Base-by-base conservation (phyloP, 495 filamentous ascomycete genomes). In the Chaetomium tenue region DNA sequence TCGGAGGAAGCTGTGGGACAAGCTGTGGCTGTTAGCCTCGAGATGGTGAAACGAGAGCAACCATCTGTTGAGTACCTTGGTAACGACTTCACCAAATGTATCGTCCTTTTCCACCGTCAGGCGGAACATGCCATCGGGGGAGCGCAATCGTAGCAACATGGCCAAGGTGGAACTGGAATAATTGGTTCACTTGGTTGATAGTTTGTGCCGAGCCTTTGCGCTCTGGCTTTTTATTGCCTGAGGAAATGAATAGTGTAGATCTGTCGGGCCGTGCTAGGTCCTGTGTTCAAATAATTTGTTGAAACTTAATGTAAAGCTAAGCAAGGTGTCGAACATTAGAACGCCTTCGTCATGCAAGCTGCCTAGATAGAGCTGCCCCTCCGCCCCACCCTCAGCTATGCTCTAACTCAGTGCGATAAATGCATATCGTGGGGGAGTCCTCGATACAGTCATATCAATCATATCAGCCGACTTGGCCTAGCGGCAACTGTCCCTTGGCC, bases 141-240 rank as follows among this genome's bases (percentile, higher is more conserved):
- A 83, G 62, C 85, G 82, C 65, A 91, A 82, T 72, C 89, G 79
- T 50, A 92, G 76, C 61, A 91, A 80, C 88, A 92, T 91, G 58
- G 37, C 5, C 25, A 28, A 42, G 12, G 9, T n/a, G 16, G 18
- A 23, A 11, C 28, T 22, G 39, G 9, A 37, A 18, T 11, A 23
- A 26, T 30, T 12, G 6, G 6, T 47, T 55, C 18, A 60, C 25
- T 60, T 57, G 8, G 26, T 42, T 16, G 60, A 54, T 30, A 11
- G 28, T 55, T 37, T n/a, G 26, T 33, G 5, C 11, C 26, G 28
- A 4, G 15, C 9, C 1, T 20, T 54, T 54, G 52, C 3, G 15
- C 18, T 55, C 22, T 52, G 48, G 48, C 1, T 16, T 26, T 26
- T 26, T 23, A 25, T 26, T 23, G 16, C 16, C 22, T 23, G 11